A percentile compares a stretch with the other conserved stretches of the same genome.
These are phyloP conservation scores for Naganishia sp. DNA, from an alignment of 1,284 basidiomycete species.

Conservation along the genomic window DNA sequence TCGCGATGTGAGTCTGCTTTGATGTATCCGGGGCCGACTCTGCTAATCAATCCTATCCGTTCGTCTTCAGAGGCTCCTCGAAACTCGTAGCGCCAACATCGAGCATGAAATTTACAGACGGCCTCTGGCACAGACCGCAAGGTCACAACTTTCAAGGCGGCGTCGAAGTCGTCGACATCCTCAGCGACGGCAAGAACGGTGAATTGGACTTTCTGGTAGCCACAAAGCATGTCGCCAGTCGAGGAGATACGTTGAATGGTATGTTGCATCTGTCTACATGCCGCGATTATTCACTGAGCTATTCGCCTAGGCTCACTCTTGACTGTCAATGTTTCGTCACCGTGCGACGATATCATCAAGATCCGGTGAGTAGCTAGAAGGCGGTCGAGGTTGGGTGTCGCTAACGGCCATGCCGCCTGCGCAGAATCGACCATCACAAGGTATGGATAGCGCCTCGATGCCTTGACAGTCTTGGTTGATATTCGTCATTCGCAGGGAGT, in stretches of 20 bases:
- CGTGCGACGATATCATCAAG: constrained; percentile 64
- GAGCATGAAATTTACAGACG: constrained; percentile 57
- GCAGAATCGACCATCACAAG: constrained; percentile 41
- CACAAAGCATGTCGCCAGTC: constrained; percentile 65
- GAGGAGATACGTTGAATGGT: constrained; percentile 70
- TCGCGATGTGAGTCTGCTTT: no score
- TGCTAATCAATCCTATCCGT: not conserved
- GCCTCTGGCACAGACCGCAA: constrained; percentile 55
- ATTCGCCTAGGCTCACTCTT: constrained; percentile 58
- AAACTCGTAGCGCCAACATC: not conserved
- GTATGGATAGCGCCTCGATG: not conserved
- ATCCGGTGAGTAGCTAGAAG: constrained; percentile 32
- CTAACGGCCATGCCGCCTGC: not conserved
- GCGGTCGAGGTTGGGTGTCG: not conserved
- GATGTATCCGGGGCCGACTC: not conserved
- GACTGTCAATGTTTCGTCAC: constrained; percentile 64
- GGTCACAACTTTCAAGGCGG: constrained; percentile 59
- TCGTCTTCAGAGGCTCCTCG: not conserved
- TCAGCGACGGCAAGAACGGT: constrained; percentile 52
- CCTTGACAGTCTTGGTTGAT: not conserved
- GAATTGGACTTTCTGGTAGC: constrained; percentile 65
- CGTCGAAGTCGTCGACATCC: constrained; percentile 58
- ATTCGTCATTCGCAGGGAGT: constrained; percentile 40
- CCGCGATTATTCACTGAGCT: constrained; percentile 2
- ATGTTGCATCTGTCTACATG: constrained; percentile 38